Evolutionary conservation across 2,329 filamentous ascomycete species (phyloP).

Genomic region (Thelonectria blattea): DNA sequence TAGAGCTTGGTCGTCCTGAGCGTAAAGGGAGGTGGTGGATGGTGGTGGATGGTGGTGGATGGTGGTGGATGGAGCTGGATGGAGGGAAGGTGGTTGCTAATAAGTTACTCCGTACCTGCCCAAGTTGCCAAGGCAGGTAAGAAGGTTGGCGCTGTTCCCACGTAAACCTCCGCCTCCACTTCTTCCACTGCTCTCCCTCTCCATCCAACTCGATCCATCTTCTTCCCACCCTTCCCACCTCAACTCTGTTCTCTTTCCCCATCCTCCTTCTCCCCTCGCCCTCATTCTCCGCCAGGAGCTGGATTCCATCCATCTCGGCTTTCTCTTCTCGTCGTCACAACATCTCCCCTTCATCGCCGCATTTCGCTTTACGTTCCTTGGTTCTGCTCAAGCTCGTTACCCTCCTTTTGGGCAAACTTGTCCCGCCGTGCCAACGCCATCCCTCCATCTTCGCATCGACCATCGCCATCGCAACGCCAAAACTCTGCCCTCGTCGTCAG

Average conservation of each 20-base stretch:
- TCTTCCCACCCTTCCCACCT: constrained; percentile 30
- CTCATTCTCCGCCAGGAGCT: constrained; percentile 43
- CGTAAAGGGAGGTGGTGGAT: not conserved
- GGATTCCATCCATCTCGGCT: constrained; percentile 51
- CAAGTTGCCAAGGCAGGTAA: constrained; percentile 6
- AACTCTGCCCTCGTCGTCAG: constrained; percentile 31
- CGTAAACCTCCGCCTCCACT: constrained; percentile 19
- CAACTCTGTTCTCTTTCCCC: constrained; percentile 30
- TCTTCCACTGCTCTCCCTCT: constrained; percentile 22
- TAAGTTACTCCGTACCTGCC: not conserved
- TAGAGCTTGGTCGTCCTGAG: too few species aligned
- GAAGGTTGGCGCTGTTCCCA: constrained; percentile 14
- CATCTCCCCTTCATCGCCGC: constrained; percentile 45
- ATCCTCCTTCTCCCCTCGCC: constrained; percentile 32
- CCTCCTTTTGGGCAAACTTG: constrained; percentile 48
- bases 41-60: too few species aligned
- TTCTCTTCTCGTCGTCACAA: constrained; percentile 49
- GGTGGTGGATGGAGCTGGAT: too few species aligned
- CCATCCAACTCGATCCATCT: constrained; percentile 32
- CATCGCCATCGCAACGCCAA: constrained; percentile 34
- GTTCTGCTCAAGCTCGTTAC: constrained; percentile 44
- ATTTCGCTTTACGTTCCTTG: constrained; percentile 49
- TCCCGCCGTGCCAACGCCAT: constrained; percentile 41
- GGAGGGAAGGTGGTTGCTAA: constrained; percentile 21
- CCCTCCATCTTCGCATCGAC: constrained; percentile 35